Evolutionary conservation across 768 basidiomycete genomes (phyloP).

Genomic region (Xerocomellus amylosporus): DNA sequence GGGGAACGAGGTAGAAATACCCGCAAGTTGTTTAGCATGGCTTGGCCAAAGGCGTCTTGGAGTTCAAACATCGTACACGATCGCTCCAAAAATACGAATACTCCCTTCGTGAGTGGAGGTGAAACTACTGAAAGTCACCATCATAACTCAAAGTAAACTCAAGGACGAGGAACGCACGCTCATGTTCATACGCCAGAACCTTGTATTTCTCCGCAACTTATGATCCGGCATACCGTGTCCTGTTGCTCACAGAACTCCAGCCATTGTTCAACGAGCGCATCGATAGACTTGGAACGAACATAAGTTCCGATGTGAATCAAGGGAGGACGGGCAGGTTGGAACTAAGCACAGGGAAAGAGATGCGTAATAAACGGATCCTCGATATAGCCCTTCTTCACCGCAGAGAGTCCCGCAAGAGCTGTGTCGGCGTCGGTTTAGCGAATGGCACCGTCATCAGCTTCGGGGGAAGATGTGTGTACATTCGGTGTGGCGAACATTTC

Average conservation of each 20-base stretch:
- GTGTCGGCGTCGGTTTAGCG: conserved; percentile 84
- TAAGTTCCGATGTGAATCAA: conserved; percentile 96
- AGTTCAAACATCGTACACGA: conserved; percentile 95
- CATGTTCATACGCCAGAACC: conserved; percentile 89
- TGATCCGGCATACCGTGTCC: conserved; percentile 68
- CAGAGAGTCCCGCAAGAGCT: conserved; percentile 80
- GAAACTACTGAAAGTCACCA: conserved; percentile 36
- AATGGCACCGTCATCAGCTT: conserved; percentile 49
- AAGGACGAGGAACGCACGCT: conserved; percentile 33
- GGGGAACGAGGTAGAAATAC: conserved; percentile 40
- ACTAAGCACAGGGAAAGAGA: conserved; percentile 66
- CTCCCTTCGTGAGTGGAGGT: neutral
- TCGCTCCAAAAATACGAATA: conserved; percentile 42
- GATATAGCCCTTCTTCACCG: conserved; percentile 76
- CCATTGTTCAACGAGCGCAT: conserved; percentile 69
- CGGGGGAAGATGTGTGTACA: too few relatives aligned
- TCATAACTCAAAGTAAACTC: conserved; percentile 7
- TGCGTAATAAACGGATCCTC: conserved; percentile 67
- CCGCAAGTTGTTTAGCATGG: conserved; percentile 88
- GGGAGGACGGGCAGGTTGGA: conserved; percentile 64
- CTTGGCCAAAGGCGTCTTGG: conserved; percentile 79
- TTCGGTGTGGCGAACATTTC: too few relatives aligned
- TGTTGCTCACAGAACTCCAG: conserved; percentile 43
- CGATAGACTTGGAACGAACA: conserved; percentile 78
- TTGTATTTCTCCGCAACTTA: conserved; percentile 93